Evolutionary conservation across 768 basidiomycete species (phyloP).

Genomic region (Mycena sanguinolenta): DNA sequence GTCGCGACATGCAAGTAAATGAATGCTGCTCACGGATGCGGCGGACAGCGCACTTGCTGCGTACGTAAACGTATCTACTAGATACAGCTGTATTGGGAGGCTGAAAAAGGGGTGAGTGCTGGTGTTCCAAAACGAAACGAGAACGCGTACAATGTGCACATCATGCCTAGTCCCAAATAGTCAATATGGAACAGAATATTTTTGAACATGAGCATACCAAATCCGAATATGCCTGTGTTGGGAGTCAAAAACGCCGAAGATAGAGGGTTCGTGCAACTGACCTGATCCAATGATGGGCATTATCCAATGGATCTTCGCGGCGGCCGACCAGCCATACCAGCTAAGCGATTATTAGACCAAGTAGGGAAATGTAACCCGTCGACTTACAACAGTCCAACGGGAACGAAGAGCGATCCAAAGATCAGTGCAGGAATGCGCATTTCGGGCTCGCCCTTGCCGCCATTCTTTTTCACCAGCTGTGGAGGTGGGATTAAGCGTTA

Average conservation of each 20-base stretch:
- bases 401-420: slow-evolving; percentile 63
- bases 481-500: too few species aligned
- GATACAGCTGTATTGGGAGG: slow-evolving; percentile 75
- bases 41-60: slow-evolving; percentile 77
- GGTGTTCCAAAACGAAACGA: neutral
- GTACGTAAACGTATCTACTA: slow-evolving; percentile 76
- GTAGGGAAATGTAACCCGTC: neutral
- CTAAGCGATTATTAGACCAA: slow-evolving; percentile 45
- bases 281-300: slow-evolving; percentile 75
- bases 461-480: slow-evolving; percentile 51
- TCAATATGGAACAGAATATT: neutral
- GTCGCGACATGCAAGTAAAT: neutral
- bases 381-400: slow-evolving; percentile 64
- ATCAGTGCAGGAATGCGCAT: slow-evolving; percentile 67
- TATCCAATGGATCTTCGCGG: slow-evolving; percentile 72
- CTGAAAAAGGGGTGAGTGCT: slow-evolving; percentile 48
- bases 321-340: slow-evolving; percentile 85
- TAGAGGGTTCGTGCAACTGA: neutral
- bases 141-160: slow-evolving; percentile 64
- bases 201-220: slow-evolving; percentile 49
- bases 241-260: neutral
- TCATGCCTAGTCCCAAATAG: slow-evolving; percentile 59
- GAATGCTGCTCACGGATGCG: slow-evolving; percentile 57
- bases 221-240: slow-evolving; percentile 59
- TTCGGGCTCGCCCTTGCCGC: slow-evolving; percentile 66